Percentiles rank a stretch among this genome's conserved stretches.
Evolutionary conservation across 805 yeast genomes (phyloP).

Genomic region (Pachysolen tannophilus): DNA sequence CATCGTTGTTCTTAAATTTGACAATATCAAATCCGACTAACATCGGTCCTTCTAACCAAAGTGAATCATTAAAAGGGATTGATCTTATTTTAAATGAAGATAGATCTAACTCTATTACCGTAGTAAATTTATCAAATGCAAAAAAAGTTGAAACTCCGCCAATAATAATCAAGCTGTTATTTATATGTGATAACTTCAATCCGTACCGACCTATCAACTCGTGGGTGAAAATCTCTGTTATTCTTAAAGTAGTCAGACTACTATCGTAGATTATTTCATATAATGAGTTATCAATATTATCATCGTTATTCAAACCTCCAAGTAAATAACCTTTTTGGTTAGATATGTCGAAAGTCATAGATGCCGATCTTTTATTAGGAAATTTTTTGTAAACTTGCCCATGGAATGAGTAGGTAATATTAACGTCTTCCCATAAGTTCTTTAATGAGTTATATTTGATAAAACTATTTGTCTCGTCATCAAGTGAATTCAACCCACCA

Average conservation of each 20-base stretch:
- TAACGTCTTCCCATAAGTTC: conserved; percentile 11
- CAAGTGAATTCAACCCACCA: conserved; percentile 35
- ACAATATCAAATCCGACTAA: conserved; percentile 46
- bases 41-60: conserved; percentile 37
- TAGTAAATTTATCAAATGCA: conserved; percentile 24
- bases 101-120: conserved; percentile 29
- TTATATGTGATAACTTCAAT: conserved; percentile 25
- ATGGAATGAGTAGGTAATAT: conserved; percentile 8
- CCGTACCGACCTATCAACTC: conserved; percentile 42
- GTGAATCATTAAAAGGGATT: conserved; percentile 22
- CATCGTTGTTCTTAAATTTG: conserved; percentile 13
- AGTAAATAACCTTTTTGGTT: conserved; percentile 28
- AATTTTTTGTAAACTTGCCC: neutral
- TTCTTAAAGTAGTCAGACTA: conserved; percentile 4
- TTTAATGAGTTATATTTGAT: conserved; percentile 14
- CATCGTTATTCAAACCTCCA: conserved; percentile 34
- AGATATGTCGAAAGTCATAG: conserved; percentile 23
- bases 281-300: conserved; percentile 22
- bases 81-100: conserved; percentile 11
- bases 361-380: conserved; percentile 25
- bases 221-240: conserved; percentile 16
- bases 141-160: conserved; percentile 49
- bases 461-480: conserved; percentile 10
- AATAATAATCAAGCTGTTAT: conserved; percentile 32
- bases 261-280: conserved; percentile 24